A percentile compares a stretch with the other conserved stretches of the same genome.
These are phyloP conservation scores for Paramecium bursaria DNA, from an alignment of 73 alveolate genomes.

Conservation along the genomic window DNA sequence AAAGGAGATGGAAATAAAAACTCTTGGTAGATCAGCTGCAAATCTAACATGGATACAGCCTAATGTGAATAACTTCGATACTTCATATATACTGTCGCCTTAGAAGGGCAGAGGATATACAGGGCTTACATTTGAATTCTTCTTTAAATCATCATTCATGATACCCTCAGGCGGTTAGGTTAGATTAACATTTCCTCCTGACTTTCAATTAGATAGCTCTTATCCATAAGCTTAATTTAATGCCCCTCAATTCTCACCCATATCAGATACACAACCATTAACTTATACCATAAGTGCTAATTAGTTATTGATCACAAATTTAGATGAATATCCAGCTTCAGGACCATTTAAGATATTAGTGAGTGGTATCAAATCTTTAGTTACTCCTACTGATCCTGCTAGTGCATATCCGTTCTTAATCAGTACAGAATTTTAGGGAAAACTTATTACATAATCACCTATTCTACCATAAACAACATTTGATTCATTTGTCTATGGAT, in stretches of 20 bases:
- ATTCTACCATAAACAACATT: too few relatives aligned
- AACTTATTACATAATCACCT: background rate
- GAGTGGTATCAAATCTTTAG: slow-evolving; percentile 34
- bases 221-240: slow-evolving; percentile 49
- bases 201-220: slow-evolving; percentile 42
- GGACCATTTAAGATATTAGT: slow-evolving; percentile 64
- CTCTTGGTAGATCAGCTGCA: background rate
- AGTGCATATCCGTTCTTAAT: slow-evolving; percentile 20
- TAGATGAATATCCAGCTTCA: slow-evolving; percentile 59
- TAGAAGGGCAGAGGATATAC: slow-evolving; percentile 42
- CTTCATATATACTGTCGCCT: slow-evolving; percentile 31
- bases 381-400: background rate
- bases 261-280: background rate
- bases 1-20: slow-evolving; percentile 25
- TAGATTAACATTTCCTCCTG: slow-evolving; percentile 15
- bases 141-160: background rate
- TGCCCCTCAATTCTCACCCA: slow-evolving; percentile 36
- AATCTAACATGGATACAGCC: background rate
- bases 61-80: slow-evolving; percentile 49
- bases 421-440: background rate
- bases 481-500: slow-evolving; percentile 42
- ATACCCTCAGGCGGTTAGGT: slow-evolving; percentile 25
- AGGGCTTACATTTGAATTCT: slow-evolving; percentile 22
- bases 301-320: slow-evolving; percentile 41
- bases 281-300: slow-evolving; percentile 13